Base-by-base conservation (phyloP, 768 basidiomycete species). In the Boletus sp. region DNA sequence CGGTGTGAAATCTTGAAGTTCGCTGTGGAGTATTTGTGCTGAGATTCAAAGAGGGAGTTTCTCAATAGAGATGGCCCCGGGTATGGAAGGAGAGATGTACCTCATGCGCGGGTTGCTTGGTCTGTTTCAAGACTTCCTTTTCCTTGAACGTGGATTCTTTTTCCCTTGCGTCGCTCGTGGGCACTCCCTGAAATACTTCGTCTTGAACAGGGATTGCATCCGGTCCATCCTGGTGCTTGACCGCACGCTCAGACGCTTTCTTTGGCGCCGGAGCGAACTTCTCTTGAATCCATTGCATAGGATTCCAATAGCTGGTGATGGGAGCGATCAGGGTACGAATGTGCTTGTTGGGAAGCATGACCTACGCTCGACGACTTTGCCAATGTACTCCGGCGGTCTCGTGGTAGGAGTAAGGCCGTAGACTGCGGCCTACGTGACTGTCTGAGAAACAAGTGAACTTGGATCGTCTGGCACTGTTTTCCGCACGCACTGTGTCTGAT, bases 11-110 rank as follows among this genome's bases (percentile, higher is more conserved):
- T 91, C 73, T 94, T 95, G 78, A 97, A 96, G 69, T 84, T 84
- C 17, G 88, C 85, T 0, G 95, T 98, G 21, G 90, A 92, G 70
- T 91, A 93, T 77, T 92, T 90, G 75, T 96, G 93, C 93, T 97
- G 56, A 38, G 47, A 49, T 51, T 30, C 51, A 39, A 33, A 41
- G 27, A 50, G 34, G 40, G 34, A n/a, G 34, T 15, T 58, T 62
- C 47, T 59, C 47, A 54, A 37, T 17, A 44, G 10, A 47, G 9
- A 49, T 39, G n/a, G 27, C 19, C 19, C 49, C 34, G 19, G 7
- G 30, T 5, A 51, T 29, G 34, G 11, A 37, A 38, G 42, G 44
- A 23, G 49, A 40, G 34, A 15, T 7, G 34, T 60, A 71, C 70
- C 65, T 71, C 64, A n/a, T 46, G 61, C 40, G 72, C 70, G 37